Evolutionary conservation across 1,139 yeast species (phyloP).

Genomic region (Yamadazyma mexicana): DNA sequence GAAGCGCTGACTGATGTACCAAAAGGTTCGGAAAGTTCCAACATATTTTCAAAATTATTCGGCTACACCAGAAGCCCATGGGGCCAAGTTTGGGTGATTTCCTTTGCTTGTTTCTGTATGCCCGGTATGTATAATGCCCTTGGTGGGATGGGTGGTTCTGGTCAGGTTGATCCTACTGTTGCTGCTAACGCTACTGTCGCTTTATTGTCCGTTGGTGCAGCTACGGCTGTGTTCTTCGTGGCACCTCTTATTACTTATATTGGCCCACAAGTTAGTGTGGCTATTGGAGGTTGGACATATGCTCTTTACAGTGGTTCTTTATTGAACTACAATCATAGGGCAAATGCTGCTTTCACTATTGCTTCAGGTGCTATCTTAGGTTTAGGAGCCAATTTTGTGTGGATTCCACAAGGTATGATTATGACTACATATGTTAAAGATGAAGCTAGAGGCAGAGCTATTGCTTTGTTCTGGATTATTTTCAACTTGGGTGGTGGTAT

Average conservation of each 20-base stretch:
- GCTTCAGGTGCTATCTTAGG: conserved; percentile 64
- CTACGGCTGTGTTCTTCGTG: conserved; percentile 59
- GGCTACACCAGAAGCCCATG: not conserved
- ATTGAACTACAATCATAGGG: conserved; percentile 32
- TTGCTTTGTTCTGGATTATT: conserved; percentile 60
- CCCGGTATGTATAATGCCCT: conserved; percentile 63
- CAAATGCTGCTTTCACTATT: conserved; percentile 26
- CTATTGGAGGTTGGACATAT: conserved; percentile 21
- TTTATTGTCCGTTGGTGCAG: conserved; percentile 56
- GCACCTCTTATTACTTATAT: conserved; percentile 46
- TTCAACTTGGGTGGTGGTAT: conserved; percentile 66
- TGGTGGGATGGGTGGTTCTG: conserved; percentile 51
- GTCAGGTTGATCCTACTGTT: conserved; percentile 34
- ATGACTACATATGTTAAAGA: conserved; percentile 62
- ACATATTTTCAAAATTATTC: not conserved
- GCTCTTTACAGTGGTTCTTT: conserved; percentile 57
- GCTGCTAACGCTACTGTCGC: conserved; percentile 58
- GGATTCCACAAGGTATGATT: conserved; percentile 65
- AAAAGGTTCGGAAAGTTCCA: not conserved
- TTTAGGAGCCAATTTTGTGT: conserved; percentile 53
- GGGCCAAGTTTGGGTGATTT: conserved; percentile 27
- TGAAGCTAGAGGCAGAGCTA: conserved; percentile 51
- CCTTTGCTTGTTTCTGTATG: conserved; percentile 52
- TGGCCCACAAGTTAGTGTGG: conserved; percentile 61
- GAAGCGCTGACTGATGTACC: not conserved